Evolutionary conservation across 306 rosid genomes (phyloP).

Genomic region (Prunus padus): DNA sequence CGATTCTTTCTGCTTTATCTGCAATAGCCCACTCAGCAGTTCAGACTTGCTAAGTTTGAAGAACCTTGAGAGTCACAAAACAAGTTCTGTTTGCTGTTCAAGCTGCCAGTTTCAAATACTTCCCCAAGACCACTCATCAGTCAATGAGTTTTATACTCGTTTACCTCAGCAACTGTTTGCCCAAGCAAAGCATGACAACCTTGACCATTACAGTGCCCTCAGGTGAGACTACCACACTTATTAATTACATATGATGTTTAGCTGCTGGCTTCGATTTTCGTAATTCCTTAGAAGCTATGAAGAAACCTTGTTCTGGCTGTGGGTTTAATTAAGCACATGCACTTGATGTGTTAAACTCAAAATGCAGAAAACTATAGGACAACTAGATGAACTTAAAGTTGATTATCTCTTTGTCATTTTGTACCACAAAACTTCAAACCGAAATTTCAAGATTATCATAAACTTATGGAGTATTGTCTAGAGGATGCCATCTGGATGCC

Average conservation of each 20-base stretch:
- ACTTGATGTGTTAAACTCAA: not conserved
- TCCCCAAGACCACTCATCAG: constrained; percentile 50
- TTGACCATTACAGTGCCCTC: constrained; percentile 32
- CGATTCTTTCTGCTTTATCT: constrained; percentile 71
- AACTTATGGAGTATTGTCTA: not conserved
- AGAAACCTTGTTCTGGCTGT: not conserved
- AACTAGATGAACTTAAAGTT: not conserved
- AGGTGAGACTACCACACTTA: constrained; percentile 51
- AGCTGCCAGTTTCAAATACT: constrained; percentile 89
- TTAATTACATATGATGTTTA: not conserved
- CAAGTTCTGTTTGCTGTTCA: constrained; percentile 52
- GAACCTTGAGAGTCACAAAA: constrained; percentile 16
- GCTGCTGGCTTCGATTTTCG: not conserved
- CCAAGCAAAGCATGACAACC: constrained; percentile 46
- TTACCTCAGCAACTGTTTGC: constrained; percentile 56
- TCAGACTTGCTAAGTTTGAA: constrained; percentile 54
- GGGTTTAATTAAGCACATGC: not conserved
- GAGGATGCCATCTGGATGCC: not conserved
- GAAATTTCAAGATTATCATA: not conserved
- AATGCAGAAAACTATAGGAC: not conserved
- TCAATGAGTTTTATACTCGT: constrained; percentile 48
- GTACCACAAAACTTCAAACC: not conserved
- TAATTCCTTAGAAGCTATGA: not conserved
- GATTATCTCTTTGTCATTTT: not conserved
- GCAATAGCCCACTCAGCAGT: constrained; percentile 74